Evolutionary conservation across 2,329 filamentous ascomycete species (phyloP), one percentile per base, ranked within the genome.

Genomic region (Epichloe sp.): DNA sequence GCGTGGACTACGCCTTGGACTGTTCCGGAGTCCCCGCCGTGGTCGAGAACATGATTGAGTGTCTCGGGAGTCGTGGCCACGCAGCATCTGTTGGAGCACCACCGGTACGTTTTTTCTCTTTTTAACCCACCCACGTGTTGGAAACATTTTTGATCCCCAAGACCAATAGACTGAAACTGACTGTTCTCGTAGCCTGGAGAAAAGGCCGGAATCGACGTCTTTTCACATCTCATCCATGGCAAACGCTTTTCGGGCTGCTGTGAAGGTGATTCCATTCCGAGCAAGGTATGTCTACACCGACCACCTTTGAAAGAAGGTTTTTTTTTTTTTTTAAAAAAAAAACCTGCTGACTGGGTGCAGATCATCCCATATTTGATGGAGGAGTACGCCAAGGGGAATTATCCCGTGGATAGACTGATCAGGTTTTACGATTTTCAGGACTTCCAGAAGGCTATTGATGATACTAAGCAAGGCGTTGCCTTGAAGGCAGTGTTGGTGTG

Each of bases 11-110:
- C 44, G 64, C 64, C 7, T 58, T 65, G 14, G 64, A 67, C 40
- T 65, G 60, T 35, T 62, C 63, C 17, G 54, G 58, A 36, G 34
- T 64, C 55, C 60, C 71, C 61, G 54, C 64, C 58, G 61, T 74
- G 55, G 65, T 75, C 60, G 62, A 62, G 35, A 69, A 64, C 23
- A 74, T 74, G 65, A 68, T 76, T 54, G 71, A 74, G 47, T 68
- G 70, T 55, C 65, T 73, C 36, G 63, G 64, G 11, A 59, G 15
- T 34, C 48, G 48, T 17, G 48, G 42, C 15, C 42, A 50, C 19
- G 48, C 34, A 31, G 45, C 15, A 14, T 38, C 37, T 17, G 46
- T 48, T 19, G 46, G 46, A 41, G 21, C 46, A 3, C 37, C 46
- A n/a, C 3, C 46, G 36, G 46, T 48, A 48, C 19, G 15, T 41